These are phyloP conservation scores for Yarrowia sp. DNA, from an alignment of 805 yeast genomes.

Conservation along the genomic window DNA sequence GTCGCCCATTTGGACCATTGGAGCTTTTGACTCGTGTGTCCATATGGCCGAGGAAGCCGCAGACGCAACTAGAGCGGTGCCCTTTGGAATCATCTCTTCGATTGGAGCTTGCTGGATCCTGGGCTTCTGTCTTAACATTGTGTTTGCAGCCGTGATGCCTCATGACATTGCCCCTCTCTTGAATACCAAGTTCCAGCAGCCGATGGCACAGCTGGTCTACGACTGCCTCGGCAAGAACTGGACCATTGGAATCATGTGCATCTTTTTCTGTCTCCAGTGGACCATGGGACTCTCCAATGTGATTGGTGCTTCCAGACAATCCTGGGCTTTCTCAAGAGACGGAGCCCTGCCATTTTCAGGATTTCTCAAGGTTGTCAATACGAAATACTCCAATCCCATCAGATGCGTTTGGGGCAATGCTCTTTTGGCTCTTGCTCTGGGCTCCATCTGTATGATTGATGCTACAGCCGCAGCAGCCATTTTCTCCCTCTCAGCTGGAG, in stretches of 20 bases:
- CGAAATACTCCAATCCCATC: constrained; percentile 65
- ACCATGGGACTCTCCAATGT: constrained; percentile 70
- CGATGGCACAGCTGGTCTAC: constrained; percentile 68
- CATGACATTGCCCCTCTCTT: constrained; percentile 55
- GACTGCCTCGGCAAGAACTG: constrained; percentile 68
- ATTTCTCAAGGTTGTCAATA: constrained; percentile 63
- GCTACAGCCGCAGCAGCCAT: constrained; percentile 68
- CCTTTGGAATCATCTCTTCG: constrained; percentile 68
- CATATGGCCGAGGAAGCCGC: constrained; percentile 67
- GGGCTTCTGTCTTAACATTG: constrained; percentile 64
- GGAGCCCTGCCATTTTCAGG: constrained; percentile 71
- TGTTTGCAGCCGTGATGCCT: constrained; percentile 61
- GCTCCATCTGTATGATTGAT: constrained; percentile 65
- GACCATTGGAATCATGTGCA: constrained; percentile 68
- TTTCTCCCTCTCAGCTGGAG: constrained; percentile 67
- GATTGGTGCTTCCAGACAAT: constrained; percentile 71
- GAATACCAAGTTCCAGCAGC: constrained; percentile 59
- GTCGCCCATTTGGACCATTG: constrained; percentile 81
- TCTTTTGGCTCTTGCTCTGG: constrained; percentile 57
- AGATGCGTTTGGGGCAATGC: constrained; percentile 67
- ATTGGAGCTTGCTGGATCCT: constrained; percentile 62
- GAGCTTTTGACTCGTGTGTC: constrained; percentile 70
- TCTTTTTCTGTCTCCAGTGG: constrained; percentile 66
- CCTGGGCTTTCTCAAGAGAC: constrained; percentile 78
- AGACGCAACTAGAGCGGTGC: constrained; percentile 67